Conservation (phyloP, 202 grass and related monocot species). For the Saccharum hybrid region DNA sequence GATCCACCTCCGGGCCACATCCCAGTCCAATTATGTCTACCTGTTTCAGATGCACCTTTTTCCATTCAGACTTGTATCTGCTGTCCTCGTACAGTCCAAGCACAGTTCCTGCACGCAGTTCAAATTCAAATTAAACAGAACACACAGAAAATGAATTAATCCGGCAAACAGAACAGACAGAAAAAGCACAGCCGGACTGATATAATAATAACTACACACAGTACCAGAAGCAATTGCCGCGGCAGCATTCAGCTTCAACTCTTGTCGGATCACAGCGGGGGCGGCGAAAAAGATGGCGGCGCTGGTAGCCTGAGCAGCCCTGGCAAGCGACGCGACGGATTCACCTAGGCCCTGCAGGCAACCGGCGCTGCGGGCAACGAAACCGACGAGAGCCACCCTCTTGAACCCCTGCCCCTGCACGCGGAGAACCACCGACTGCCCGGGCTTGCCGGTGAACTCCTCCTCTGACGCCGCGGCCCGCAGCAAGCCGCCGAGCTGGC, state of each 20-base stretch:
- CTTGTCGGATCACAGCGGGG: slow-evolving; percentile 41
- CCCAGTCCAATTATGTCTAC: slow-evolving; percentile 84
- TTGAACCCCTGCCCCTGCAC: slow-evolving; percentile 76
- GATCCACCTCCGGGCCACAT: slow-evolving; percentile 63
- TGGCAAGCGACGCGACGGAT: slow-evolving; percentile 62
- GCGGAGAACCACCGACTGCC: slow-evolving; percentile 71
- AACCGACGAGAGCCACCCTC: slow-evolving; percentile 76
- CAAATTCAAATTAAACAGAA: background rate
- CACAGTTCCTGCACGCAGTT: slow-evolving; percentile 57
- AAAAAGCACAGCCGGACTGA: background rate
- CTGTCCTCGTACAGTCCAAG: slow-evolving; percentile 82
- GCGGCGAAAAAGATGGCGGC: slow-evolving; percentile 67
- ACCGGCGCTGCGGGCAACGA: slow-evolving; percentile 39
- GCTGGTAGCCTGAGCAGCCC: slow-evolving; percentile 66
- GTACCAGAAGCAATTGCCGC: slow-evolving; percentile 81
- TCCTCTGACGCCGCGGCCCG: slow-evolving; percentile 69
- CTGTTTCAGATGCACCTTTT: slow-evolving; percentile 79
- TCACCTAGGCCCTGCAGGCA: slow-evolving; percentile 67
- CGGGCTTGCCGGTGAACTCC: slow-evolving; percentile 79
- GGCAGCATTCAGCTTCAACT: slow-evolving; percentile 57
- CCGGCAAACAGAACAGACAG: background rate
- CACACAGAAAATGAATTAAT: background rate
- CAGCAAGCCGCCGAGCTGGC: slow-evolving; percentile 70
- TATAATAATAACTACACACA: background rate
- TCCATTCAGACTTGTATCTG: slow-evolving; percentile 89